phyloP scores from a whole-genome alignment of 2,329 filamentous ascomycete species.

The Fusarium hostae region DNA sequence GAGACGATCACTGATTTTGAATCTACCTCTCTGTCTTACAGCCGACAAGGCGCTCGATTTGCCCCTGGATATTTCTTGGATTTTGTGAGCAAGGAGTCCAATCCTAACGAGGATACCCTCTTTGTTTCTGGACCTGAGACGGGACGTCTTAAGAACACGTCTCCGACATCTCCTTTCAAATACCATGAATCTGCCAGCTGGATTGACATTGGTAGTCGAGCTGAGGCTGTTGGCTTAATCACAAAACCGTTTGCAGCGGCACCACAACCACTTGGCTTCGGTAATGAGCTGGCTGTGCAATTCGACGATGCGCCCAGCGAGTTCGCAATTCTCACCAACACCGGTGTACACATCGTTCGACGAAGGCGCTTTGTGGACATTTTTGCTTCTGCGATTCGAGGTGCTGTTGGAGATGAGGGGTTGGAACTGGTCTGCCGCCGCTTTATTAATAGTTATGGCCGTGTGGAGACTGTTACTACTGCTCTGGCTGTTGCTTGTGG shows the following conservation, averaged over 20 bases:
- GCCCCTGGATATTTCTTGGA: conserved; percentile 92
- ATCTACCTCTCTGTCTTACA: conserved; percentile 61
- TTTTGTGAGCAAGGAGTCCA: conserved; percentile 74
- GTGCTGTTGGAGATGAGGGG: conserved; percentile 79
- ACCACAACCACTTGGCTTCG: conserved; percentile 79
- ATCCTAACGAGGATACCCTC: conserved; percentile 71
- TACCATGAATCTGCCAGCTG: conserved; percentile 85
- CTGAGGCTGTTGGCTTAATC: conserved; percentile 82
- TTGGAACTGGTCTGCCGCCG: conserved; percentile 83
- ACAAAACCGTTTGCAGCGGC: conserved; percentile 78
- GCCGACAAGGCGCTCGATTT: conserved; percentile 69
- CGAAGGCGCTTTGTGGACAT: conserved; percentile 89
- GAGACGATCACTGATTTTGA: conserved; percentile 59
- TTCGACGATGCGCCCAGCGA: conserved; percentile 86
- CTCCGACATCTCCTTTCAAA: conserved; percentile 62
- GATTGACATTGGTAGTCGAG: conserved; percentile 77
- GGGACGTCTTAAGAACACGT: conserved; percentile 77
- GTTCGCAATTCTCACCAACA: conserved; percentile 91
- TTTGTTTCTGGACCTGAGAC: conserved; percentile 91
- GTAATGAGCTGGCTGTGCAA: conserved; percentile 96
- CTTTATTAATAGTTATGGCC: conserved; percentile 87
- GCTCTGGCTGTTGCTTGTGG: conserved; percentile 95
- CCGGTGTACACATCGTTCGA: conserved; percentile 86
- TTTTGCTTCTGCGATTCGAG: conserved; percentile 83
- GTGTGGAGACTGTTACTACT: conserved; percentile 88